phyloP scores from a whole-genome alignment of 257 asterid species.

The Capsicum rhomboideum region DNA sequence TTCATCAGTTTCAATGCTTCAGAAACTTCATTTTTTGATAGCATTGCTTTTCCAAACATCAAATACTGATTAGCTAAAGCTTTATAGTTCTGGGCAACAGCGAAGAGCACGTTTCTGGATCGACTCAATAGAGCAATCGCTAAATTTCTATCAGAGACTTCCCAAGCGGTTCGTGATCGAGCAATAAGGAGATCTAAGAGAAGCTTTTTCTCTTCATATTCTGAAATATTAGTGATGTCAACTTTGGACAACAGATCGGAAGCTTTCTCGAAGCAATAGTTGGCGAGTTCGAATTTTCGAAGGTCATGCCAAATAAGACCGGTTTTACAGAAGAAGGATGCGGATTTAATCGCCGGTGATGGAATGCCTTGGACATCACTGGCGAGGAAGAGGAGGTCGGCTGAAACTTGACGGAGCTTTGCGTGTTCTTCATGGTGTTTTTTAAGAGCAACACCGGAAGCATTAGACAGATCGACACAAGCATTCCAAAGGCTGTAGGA shows the following conservation, averaged over 20 bases:
- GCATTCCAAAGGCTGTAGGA: conserved; percentile 95
- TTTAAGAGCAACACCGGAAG: conserved; percentile 8
- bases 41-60: conserved; percentile 55
- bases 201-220: conserved; percentile 59
- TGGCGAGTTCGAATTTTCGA: conserved; percentile 51
- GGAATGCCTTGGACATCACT: conserved; percentile 72
- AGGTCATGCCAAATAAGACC: conserved; percentile 83
- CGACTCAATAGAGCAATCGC: conserved; percentile 65
- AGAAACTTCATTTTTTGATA: conserved; percentile 43
- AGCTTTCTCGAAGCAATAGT: conserved; percentile 83
- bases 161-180: conserved; percentile 84
- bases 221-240: conserved; percentile 36
- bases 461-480: conserved; percentile 81
- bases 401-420: conserved; percentile 76
- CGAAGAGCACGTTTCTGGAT: conserved; percentile 66
- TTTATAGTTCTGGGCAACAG: conserved; percentile 48
- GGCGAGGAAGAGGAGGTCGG: conserved; percentile 65
- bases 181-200: conserved; percentile 66
- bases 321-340: conserved; percentile 72
- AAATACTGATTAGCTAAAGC: conserved; percentile 76
- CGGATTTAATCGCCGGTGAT: conserved; percentile 65
- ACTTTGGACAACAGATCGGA: conserved; percentile 64
- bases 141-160: conserved; percentile 61
- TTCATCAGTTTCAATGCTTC: conserved; percentile 86
- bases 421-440: conserved; percentile 60